These are phyloP conservation scores for Triadica sebifera DNA, from an alignment of 345 rosid species.

Conservation along the genomic window DNA sequence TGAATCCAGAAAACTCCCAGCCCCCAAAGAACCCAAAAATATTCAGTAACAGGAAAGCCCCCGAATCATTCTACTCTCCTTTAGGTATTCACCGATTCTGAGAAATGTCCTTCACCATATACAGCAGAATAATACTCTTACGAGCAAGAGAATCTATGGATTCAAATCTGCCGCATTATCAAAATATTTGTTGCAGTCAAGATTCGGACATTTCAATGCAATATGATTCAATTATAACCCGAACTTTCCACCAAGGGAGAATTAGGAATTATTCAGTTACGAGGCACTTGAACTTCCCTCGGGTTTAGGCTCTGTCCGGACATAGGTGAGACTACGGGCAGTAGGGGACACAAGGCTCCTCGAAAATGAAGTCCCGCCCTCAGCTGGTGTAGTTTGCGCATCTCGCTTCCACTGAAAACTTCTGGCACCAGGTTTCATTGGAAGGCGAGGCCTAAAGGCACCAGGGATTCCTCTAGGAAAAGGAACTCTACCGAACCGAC, in stretches of 20 bases:
- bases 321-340: constrained; percentile 70
- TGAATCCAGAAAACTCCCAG: no score
- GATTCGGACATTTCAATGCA: constrained; percentile 8
- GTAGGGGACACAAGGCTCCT: constrained; percentile 34
- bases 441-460: constrained; percentile 58
- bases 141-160: constrained; percentile 1
- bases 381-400: constrained; percentile 43
- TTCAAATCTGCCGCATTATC: constrained; percentile 2
- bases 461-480: constrained; percentile 63
- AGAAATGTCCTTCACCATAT: constrained; percentile 16
- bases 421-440: constrained; percentile 67
- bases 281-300: constrained; percentile 37
- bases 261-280: constrained; percentile 5
- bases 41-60: constrained; percentile 15
- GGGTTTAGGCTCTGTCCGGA: constrained; percentile 58
- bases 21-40: no score
- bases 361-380: constrained; percentile 29
- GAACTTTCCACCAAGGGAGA: background rate
- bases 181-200: constrained; percentile 4
- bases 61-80: background rate
- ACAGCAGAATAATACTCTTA: constrained; percentile 16
- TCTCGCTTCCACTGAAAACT: constrained; percentile 98
- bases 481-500: constrained; percentile 62
- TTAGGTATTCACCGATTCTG: constrained; percentile 3
- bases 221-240: background rate